phyloP scores from a whole-genome alignment of 1,284 basidiomycete species.

The Naganishia sp. region DNA sequence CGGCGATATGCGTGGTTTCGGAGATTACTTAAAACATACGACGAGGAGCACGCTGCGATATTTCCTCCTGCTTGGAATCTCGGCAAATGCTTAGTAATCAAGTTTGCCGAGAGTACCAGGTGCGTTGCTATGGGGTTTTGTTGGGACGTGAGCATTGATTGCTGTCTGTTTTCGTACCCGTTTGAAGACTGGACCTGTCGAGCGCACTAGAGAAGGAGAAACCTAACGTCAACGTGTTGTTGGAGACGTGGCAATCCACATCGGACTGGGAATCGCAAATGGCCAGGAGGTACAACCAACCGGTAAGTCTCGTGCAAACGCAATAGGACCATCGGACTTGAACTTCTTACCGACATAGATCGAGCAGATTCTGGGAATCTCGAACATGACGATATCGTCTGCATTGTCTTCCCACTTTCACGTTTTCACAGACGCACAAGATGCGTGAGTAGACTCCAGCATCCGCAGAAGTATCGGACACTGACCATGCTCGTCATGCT shows the following conservation, averaged over 20 bases:
- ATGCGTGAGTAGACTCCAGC: constrained; percentile 60
- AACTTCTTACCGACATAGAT: background rate
- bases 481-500: background rate
- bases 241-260: constrained; percentile 81
- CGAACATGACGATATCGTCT: constrained; percentile 1
- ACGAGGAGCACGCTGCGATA: constrained; percentile 77
- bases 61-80: constrained; percentile 84
- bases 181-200: constrained; percentile 2
- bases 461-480: background rate
- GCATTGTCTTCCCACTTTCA: constrained; percentile 47
- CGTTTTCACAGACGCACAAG: constrained; percentile 94
- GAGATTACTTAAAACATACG: constrained; percentile 82
- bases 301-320: constrained; percentile 59
- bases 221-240: constrained; percentile 71
- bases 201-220: constrained; percentile 47
- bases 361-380: constrained; percentile 6
- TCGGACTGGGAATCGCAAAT: constrained; percentile 81
- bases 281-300: constrained; percentile 71
- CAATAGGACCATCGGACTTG: background rate
- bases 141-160: background rate
- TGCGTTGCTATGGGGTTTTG: constrained; percentile 45
- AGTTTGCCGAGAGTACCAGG: constrained; percentile 85
- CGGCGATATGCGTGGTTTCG: constrained; percentile 95
- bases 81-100: constrained; percentile 72
- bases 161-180: background rate